These are phyloP conservation scores for Neurospora sp. DNA, from an alignment of 495 filamentous ascomycete species.

Conservation along the genomic window DNA sequence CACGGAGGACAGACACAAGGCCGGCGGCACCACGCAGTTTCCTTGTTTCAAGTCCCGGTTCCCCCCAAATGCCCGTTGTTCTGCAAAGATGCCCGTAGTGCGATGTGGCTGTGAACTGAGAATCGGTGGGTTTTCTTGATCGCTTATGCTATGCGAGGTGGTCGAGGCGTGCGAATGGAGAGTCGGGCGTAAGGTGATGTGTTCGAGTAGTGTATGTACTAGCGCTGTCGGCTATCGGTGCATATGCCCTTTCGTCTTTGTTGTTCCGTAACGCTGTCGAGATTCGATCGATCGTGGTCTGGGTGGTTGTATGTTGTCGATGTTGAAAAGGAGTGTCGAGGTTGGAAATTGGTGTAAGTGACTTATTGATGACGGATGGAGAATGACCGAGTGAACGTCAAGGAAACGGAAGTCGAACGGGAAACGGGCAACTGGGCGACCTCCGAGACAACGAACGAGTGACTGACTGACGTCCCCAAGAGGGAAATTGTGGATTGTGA, in stretches of 20 bases:
- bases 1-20: background rate
- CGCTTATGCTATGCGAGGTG: background rate
- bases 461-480: background rate
- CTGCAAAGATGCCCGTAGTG: background rate
- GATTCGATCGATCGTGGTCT: background rate
- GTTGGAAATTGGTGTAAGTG: background rate
- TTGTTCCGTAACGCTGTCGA: background rate
- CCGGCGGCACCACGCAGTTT: background rate
- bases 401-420: background rate
- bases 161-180: background rate
- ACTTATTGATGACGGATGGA: background rate
- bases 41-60: background rate
- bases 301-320: background rate
- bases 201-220: slow-evolving; percentile 3
- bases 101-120: background rate
- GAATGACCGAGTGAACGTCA: background rate
- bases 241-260: background rate
- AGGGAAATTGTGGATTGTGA: background rate
- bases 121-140: background rate
- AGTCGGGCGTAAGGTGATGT: background rate
- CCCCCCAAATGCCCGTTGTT: background rate
- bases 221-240: slow-evolving; percentile 10
- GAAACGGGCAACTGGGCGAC: background rate
- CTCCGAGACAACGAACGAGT: background rate
- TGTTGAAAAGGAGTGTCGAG: background rate